Evolutionary conservation across 306 rosid species (phyloP).

Genomic region (Ochetophila trinervis): DNA sequence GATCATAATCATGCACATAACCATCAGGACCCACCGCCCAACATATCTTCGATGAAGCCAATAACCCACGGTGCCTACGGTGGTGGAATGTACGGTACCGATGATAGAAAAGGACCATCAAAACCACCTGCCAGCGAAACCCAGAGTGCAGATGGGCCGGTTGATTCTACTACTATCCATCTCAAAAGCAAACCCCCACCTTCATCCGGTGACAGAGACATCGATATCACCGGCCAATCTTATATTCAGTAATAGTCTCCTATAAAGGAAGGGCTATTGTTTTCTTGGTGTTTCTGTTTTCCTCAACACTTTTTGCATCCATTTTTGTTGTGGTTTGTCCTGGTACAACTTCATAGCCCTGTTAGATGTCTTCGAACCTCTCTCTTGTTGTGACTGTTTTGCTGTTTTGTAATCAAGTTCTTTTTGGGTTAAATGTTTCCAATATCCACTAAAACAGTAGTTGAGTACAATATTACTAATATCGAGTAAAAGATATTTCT

Average conservation of each 20-base stretch:
- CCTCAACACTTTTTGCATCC: no score
- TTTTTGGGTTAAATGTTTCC: no score
- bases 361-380: no score
- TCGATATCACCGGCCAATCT: conserved; percentile 69
- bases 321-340: no score
- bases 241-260: conserved; percentile 44
- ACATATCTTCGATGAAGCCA: conserved; percentile 53
- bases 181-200: conserved; percentile 46
- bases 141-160: conserved; percentile 69
- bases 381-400: no score
- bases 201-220: conserved; percentile 57
- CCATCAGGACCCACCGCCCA: conserved; percentile 19
- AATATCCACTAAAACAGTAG: no score
- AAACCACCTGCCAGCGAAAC: conserved; percentile 53
- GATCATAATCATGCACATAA: conserved; percentile 17
- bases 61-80: conserved; percentile 61
- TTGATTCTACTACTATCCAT: conserved; percentile 25
- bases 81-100: conserved; percentile 68
- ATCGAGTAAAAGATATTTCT: no score
- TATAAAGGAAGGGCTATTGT: neutral
- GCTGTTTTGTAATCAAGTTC: no score
- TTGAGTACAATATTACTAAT: no score
- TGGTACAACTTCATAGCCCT: no score
- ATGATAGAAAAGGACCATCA: conserved; percentile 20
- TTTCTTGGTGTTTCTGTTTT: no score